Percentiles rank a stretch among this genome's conserved stretches.
Conservation (phyloP, 2,329 filamentous ascomycete species). For the Aspergillus sp. region DNA sequence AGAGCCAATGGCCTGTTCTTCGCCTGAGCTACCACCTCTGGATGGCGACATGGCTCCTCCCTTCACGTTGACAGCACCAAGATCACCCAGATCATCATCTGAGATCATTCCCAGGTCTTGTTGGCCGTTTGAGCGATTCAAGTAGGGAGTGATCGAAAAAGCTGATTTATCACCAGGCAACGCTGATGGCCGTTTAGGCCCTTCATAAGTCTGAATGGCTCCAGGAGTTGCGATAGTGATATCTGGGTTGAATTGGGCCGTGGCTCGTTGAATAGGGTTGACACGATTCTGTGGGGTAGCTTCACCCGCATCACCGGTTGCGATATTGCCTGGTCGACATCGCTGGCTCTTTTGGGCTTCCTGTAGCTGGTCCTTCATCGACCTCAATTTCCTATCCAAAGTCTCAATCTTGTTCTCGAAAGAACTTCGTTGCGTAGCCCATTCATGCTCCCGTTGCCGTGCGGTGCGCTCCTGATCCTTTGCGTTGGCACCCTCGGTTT, state of each 20-base stretch:
- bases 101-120: constrained; percentile 25
- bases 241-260: constrained; percentile 33
- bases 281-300: constrained; percentile 35
- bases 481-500: constrained; percentile 45
- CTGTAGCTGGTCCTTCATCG: constrained; percentile 65
- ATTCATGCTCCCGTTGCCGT: constrained; percentile 52
- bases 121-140: constrained; percentile 64
- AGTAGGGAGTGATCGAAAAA: constrained; percentile 89
- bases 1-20: neutral
- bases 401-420: constrained; percentile 64
- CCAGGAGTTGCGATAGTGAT: constrained; percentile 46
- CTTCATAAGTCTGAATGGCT: constrained; percentile 44
- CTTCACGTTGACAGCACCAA: constrained; percentile 9
- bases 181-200: constrained; percentile 49
- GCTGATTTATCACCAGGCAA: constrained; percentile 75
- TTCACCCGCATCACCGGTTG: constrained; percentile 16
- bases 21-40: neutral
- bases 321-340: constrained; percentile 25
- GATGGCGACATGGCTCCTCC: constrained; percentile 1
- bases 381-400: constrained; percentile 60
- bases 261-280: constrained; percentile 23
- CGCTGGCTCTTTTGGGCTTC: constrained; percentile 47
- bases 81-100: constrained; percentile 19
- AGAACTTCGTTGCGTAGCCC: constrained; percentile 53
- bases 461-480: constrained; percentile 43